phyloP scores from a whole-genome alignment of 257 asterid genomes.

The Henckelia pumila region DNA sequence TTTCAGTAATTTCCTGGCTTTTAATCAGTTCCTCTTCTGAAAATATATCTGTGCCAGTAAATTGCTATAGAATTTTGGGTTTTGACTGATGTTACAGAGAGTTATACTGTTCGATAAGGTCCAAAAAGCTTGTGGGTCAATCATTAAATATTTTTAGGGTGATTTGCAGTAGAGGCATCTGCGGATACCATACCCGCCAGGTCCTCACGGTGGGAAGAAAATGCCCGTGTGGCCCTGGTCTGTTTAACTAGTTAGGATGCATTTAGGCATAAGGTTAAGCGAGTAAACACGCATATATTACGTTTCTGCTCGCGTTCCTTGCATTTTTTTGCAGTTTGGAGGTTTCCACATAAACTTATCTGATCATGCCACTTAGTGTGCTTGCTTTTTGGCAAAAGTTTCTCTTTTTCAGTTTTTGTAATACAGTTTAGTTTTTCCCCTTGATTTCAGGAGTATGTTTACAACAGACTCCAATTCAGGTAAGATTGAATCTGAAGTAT shows the following conservation, averaged over 20 bases:
- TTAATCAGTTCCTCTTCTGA: background rate
- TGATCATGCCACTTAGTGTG: background rate
- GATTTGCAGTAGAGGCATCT: too few species aligned
- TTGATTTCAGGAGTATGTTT: background rate
- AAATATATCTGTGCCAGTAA: background rate
- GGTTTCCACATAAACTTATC: background rate
- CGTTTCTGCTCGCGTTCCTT: background rate
- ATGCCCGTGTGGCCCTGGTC: background rate
- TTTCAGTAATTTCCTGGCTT: background rate
- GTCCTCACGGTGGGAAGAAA: background rate
- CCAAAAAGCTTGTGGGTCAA: too few species aligned
- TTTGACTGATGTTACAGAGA: too few species aligned
- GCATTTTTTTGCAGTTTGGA: background rate
- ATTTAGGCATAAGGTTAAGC: background rate
- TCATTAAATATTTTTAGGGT: too few species aligned
- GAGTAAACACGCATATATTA: too few species aligned
- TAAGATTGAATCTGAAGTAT: background rate
- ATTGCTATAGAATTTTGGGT: background rate
- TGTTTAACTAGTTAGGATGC: background rate
- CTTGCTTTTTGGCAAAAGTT: background rate
- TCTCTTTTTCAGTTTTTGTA: background rate
- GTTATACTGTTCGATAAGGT: too few species aligned
- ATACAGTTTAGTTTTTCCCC: background rate
- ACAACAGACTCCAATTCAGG: background rate
- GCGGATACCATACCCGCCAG: background rate